These are phyloP conservation scores for Wickerhamiella pararugosa DNA, from an alignment of 1,139 yeast species.

Conservation along the genomic window DNA sequence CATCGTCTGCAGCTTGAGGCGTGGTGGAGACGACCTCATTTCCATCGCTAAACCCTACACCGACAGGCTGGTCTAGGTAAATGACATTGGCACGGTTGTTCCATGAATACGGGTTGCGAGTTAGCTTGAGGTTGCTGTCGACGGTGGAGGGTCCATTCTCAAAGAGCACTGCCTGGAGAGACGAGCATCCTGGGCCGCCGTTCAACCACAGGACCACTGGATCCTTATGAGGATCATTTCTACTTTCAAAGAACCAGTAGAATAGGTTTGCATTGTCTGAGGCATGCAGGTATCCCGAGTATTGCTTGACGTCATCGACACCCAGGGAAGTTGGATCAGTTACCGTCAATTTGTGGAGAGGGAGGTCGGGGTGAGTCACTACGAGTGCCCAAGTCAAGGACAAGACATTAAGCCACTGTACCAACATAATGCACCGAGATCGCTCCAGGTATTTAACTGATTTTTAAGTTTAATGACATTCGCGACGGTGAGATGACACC, in stretches of 20 bases:
- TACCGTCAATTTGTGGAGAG: slow-evolving; percentile 5
- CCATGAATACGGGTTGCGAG: slow-evolving; percentile 71
- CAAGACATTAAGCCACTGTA: no score
- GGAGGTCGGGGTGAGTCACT: slow-evolving; percentile 5
- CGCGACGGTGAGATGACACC: no score
- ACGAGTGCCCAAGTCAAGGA: neutral
- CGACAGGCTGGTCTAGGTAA: slow-evolving; percentile 89
- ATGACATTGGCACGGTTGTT: slow-evolving; percentile 79
- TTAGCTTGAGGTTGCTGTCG: slow-evolving; percentile 48
- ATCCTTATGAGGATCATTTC: slow-evolving; percentile 76
- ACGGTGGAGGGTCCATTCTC: slow-evolving; percentile 82
- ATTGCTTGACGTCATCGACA: slow-evolving; percentile 56
- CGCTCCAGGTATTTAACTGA: no score
- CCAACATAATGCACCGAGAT: no score
- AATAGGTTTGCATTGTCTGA: slow-evolving; percentile 66
- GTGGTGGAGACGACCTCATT: slow-evolving; percentile 41
- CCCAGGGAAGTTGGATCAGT: slow-evolving; percentile 30
- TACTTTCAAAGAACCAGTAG: slow-evolving; percentile 78
- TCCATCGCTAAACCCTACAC: slow-evolving; percentile 60
- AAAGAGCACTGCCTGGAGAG: slow-evolving; percentile 78
- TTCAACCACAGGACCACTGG: slow-evolving; percentile 81
- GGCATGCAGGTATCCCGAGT: slow-evolving; percentile 68
- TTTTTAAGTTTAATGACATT: no score
- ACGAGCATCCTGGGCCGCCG: slow-evolving; percentile 88
- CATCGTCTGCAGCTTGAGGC: slow-evolving; percentile 55